Evolutionary conservation across 2,329 filamentous ascomycete genomes (phyloP).

Genomic region (Trichoderma sp.): DNA sequence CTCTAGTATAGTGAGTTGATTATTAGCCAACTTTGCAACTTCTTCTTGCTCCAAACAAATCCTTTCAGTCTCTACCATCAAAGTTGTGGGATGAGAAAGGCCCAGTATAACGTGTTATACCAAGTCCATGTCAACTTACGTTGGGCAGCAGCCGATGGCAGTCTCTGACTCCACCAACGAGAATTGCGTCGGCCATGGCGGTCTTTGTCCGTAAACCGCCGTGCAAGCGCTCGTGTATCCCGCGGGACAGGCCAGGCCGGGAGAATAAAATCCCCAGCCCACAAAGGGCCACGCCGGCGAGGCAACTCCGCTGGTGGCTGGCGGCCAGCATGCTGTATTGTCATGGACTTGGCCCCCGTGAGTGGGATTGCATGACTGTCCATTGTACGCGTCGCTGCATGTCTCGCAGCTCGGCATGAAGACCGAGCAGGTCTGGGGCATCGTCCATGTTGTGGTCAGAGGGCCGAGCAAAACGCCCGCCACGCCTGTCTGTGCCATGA

Average conservation of each 20-base stretch:
- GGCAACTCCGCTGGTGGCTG: slow-evolving; percentile 25
- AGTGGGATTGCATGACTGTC: slow-evolving; percentile 30
- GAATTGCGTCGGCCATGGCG: slow-evolving; percentile 35
- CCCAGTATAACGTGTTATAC: not conserved
- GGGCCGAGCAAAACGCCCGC: slow-evolving; percentile 31
- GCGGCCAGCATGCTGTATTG: slow-evolving; percentile 36
- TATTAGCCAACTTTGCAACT: not conserved
- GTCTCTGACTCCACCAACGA: slow-evolving; percentile 34
- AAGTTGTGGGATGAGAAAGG: not conserved
- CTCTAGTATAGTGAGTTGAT: not conserved
- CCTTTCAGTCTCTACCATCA: too few relatives aligned
- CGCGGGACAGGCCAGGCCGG: slow-evolving; percentile 37
- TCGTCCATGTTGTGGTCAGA: slow-evolving; percentile 32
- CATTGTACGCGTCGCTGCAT: slow-evolving; percentile 33
- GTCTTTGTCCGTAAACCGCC: slow-evolving; percentile 29
- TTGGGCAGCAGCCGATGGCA: slow-evolving; percentile 39
- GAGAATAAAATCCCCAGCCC: slow-evolving; percentile 43
- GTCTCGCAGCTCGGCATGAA: slow-evolving; percentile 29
- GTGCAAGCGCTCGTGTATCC: slow-evolving; percentile 39
- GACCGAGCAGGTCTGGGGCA: slow-evolving; percentile 30
- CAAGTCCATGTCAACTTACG: slow-evolving; percentile 28
- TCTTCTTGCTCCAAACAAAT: not conserved
- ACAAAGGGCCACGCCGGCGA: slow-evolving; percentile 29
- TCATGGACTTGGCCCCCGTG: slow-evolving; percentile 29
- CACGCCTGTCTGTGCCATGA: slow-evolving; percentile 28